Conservation (phyloP, 495 filamentous ascomycete species). For the Penicilliopsis zonata region DNA sequence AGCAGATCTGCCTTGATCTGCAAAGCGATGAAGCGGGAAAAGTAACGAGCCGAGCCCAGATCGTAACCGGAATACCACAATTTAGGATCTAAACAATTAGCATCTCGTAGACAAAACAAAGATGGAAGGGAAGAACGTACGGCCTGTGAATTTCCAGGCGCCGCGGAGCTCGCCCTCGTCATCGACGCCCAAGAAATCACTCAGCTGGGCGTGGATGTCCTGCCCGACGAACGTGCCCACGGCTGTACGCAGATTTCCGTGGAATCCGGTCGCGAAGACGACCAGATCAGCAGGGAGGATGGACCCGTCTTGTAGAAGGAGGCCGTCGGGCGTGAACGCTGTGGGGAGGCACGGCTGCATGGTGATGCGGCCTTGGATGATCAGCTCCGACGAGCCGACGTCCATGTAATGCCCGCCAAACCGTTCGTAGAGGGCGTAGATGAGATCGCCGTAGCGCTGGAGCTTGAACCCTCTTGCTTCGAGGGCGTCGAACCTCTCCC, state of each 20-base stretch:
- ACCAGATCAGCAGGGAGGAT: conserved; percentile 21
- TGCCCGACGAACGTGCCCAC: conserved; percentile 13
- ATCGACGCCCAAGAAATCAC: conserved; percentile 23
- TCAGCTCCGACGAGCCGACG: conserved; percentile 17
- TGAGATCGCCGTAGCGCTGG: conserved; percentile 16
- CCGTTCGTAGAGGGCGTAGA: conserved; percentile 12
- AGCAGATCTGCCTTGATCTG: conserved; percentile 9
- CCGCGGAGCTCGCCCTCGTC: conserved; percentile 21
- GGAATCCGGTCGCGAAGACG: conserved; percentile 24
- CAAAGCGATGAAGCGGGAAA: conserved; percentile 20
- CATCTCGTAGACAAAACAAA: conserved; percentile 1
- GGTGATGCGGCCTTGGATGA: conserved; percentile 10
- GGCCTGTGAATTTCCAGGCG: conserved; percentile 15
- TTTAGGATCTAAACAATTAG: conserved; percentile 10
- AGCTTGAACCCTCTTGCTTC: conserved; percentile 19
- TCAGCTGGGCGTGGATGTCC: conserved; percentile 14
- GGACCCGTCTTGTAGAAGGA: conserved; percentile 16
- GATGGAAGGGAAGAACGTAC: conserved; percentile 7
- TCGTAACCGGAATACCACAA: conserved; percentile 20
- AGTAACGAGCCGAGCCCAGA: conserved; percentile 15
- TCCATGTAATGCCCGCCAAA: conserved; percentile 26
- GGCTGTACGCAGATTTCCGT: conserved; percentile 11
- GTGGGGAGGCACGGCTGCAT: conserved; percentile 5
- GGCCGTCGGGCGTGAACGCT: conserved; percentile 11
- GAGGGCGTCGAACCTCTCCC: conserved; percentile 14